Evolutionary conservation across 371 early-diverging fungal genomes (phyloP).

Genomic region (Mucor plumbeus): DNA sequence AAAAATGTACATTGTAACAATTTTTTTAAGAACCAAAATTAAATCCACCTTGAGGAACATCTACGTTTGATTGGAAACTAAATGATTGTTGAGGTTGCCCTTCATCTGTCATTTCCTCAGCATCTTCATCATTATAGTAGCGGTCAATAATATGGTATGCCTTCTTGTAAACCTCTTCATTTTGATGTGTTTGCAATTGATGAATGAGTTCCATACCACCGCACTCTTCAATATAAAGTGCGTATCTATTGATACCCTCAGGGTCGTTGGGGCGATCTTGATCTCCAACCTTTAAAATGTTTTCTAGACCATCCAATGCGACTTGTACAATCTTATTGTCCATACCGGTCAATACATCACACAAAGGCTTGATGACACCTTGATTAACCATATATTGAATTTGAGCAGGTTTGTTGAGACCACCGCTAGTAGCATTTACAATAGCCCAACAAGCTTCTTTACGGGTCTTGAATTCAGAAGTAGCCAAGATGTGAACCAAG

Average conservation of each 20-base stretch:
- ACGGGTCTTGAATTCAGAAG: conserved; percentile 96
- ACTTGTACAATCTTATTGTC: conserved; percentile 96
- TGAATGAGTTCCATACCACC: conserved; percentile 95
- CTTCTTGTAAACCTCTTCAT: conserved; percentile 94
- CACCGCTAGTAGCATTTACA: conserved; percentile 97
- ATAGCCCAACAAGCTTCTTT: conserved; percentile 99
- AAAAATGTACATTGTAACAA: not conserved
- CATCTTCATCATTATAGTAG: conserved; percentile 89
- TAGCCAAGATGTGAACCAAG: conserved; percentile 85
- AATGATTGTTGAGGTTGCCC: conserved; percentile 15
- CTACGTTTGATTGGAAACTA: conserved; percentile 28
- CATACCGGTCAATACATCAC: conserved; percentile 88
- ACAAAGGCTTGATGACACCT: conserved; percentile 94
- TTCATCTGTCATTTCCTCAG: conserved; percentile 63
- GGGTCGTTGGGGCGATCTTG: conserved; percentile 46
- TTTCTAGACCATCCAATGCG: conserved; percentile 96
- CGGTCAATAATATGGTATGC: conserved; percentile 93
- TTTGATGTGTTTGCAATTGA: conserved; percentile 90
- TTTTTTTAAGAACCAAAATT: conserved; percentile 24
- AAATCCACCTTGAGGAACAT: conserved; percentile 37
- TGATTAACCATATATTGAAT: conserved; percentile 88
- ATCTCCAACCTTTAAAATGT: conserved; percentile 97
- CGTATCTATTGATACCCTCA: conserved; percentile 84
- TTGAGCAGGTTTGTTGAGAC: conserved; percentile 87
- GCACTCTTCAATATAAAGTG: conserved; percentile 90